A percentile compares a stretch with the other conserved stretches of the same genome.
Conservation (phyloP, 192 early-diverging fungal species). For the Oehlia diaphana region DNA sequence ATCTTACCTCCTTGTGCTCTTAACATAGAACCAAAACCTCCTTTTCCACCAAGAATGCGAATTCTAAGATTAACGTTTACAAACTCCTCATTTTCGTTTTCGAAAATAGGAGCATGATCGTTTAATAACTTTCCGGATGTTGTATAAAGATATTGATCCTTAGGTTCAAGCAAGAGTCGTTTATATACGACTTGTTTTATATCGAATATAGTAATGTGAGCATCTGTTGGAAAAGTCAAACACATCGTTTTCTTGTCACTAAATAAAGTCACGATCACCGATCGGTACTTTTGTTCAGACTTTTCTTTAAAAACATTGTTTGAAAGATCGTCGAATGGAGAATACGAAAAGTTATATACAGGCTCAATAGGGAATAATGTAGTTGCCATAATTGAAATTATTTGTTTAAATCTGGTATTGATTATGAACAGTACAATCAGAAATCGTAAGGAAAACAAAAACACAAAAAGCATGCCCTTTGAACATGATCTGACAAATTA, state of each 20-base stretch:
- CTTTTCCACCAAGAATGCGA: conserved; percentile 81
- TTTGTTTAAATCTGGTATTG: too few species aligned
- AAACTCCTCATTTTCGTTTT: conserved; percentile 2
- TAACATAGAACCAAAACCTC: conserved; percentile 95
- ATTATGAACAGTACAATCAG: too few species aligned
- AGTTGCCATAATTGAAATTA: background rate
- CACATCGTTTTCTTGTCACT: background rate
- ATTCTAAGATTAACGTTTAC: conserved; percentile 48
- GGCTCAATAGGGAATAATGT: background rate
- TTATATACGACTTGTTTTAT: conserved; percentile 1
- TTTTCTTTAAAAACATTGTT: background rate
- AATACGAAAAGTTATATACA: background rate
- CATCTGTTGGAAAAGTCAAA: background rate
- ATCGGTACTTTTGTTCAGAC: background rate
- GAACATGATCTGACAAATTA: too few species aligned
- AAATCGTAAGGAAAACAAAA: too few species aligned
- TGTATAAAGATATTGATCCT: background rate
- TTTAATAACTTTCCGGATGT: background rate
- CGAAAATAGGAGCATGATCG: background rate
- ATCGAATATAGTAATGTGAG: background rate
- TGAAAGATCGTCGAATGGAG: background rate
- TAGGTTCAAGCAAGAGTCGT: conserved; percentile 3
- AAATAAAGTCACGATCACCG: conserved; percentile 8
- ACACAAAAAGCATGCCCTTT: too few species aligned
- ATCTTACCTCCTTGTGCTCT: conserved; percentile 90